Percentiles rank a stretch among this genome's conserved stretches.
Conservation (phyloP, 164 flowering plant genomes). For the Stephania cephalantha region DNA sequence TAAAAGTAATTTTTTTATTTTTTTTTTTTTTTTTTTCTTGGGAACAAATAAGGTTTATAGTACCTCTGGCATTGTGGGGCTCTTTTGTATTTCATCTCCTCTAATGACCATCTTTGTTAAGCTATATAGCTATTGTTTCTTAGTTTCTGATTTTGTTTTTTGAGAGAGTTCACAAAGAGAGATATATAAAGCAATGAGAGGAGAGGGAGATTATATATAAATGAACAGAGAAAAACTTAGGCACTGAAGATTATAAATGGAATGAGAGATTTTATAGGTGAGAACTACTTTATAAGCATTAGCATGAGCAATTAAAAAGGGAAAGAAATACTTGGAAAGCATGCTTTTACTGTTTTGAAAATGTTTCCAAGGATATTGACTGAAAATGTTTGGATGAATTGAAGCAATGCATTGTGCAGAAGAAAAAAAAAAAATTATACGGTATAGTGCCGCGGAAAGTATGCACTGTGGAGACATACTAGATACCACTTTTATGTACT, state of each 20-base stretch:
- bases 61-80: slow-evolving; percentile 60
- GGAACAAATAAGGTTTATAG: slow-evolving; percentile 8
- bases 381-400: neutral
- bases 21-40: neutral
- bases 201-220: neutral
- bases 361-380: neutral
- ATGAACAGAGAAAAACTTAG: slow-evolving; percentile 6
- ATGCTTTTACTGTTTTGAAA: neutral
- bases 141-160: slow-evolving; percentile 10
- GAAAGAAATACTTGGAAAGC: neutral
- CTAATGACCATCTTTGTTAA: slow-evolving; percentile 28
- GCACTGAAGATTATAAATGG: slow-evolving; percentile 7
- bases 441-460: neutral
- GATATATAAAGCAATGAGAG: slow-evolving; percentile 3
- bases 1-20: neutral
- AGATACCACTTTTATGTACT: too few relatives aligned
- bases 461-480: neutral
- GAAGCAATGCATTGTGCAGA: neutral
- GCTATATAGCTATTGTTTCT: neutral
- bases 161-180: slow-evolving; percentile 14
- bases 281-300: neutral
- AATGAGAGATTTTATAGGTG: slow-evolving; percentile 16
- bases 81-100: slow-evolving; percentile 32
- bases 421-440: neutral
- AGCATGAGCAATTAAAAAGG: neutral